Conservation (phyloP, 2,329 filamentous ascomycete species). For the Colletotrichum sidae region DNA sequence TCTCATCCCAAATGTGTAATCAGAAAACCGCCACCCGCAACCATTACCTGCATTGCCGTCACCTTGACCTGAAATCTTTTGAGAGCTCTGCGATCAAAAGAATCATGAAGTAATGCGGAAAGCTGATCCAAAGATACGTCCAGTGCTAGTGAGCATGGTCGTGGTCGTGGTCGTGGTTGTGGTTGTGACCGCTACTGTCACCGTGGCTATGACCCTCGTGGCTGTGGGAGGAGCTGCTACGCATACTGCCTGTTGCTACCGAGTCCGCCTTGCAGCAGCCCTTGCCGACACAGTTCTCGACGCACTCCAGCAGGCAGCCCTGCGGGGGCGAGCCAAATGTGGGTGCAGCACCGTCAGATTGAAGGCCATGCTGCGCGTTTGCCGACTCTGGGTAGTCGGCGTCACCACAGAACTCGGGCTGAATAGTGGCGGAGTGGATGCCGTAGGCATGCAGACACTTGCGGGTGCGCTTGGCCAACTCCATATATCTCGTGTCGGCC, state of each 20-base stretch:
- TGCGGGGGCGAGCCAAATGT: constrained; percentile 40
- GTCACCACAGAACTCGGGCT: constrained; percentile 84
- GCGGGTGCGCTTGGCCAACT: constrained; percentile 82
- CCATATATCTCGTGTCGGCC: constrained; percentile 89
- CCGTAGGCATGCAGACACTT: constrained; percentile 94
- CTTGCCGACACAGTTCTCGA: constrained; percentile 59
- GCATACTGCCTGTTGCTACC: constrained; percentile 46
- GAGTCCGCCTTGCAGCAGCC: constrained; percentile 55
- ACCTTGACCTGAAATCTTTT: not conserved
- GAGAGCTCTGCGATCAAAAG: constrained; percentile 6
- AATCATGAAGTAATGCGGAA: constrained; percentile 1
- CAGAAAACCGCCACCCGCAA: constrained; percentile 15
- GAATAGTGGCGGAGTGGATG: constrained; percentile 97
- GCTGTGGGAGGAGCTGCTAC: constrained; percentile 45
- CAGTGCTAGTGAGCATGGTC: constrained; percentile 27
- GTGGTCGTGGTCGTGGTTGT: constrained; percentile 15
- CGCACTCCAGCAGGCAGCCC: constrained; percentile 64
- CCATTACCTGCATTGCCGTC: not conserved
- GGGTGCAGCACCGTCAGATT: constrained; percentile 49
- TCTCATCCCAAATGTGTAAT: constrained; percentile 1
- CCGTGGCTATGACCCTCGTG: constrained; percentile 44
- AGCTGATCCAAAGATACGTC: constrained; percentile 1
- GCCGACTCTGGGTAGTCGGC: constrained; percentile 54
- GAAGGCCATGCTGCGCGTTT: constrained; percentile 47
- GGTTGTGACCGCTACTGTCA: constrained; percentile 15